Conservation (phyloP, 371 early-diverging fungal genomes). For the Rhizopus arrhizus region DNA sequence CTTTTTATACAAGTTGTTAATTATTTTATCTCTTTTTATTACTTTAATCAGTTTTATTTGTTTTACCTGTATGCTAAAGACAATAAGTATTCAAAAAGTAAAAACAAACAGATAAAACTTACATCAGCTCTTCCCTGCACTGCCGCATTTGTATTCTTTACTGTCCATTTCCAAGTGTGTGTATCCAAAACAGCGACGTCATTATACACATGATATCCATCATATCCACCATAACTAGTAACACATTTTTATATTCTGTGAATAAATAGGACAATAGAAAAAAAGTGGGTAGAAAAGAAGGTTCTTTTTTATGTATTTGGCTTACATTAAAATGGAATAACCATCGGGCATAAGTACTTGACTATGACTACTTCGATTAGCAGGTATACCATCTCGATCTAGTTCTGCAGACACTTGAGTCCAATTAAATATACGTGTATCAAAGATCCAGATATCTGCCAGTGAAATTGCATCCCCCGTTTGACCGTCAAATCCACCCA, state of each 20-base stretch:
- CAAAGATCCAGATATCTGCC: constrained; percentile 43
- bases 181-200: constrained; percentile 51
- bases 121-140: constrained; percentile 54
- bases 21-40: not conserved
- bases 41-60: not conserved
- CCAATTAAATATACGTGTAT: constrained; percentile 31
- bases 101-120: constrained; percentile 23
- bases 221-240: constrained; percentile 51
- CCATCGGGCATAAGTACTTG: constrained; percentile 48
- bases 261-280: too few relatives aligned
- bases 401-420: constrained; percentile 32
- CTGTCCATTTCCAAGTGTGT: constrained; percentile 48
- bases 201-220: constrained; percentile 51
- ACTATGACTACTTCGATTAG: constrained; percentile 46
- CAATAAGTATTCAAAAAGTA: constrained; percentile 14
- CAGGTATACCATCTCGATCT: constrained; percentile 38
- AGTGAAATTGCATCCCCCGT: constrained; percentile 41
- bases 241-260: not conserved
- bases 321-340: constrained; percentile 45
- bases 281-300: not conserved
- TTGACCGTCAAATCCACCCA: constrained; percentile 47
- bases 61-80: constrained; percentile 52
- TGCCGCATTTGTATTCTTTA: constrained; percentile 50
- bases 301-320: not conserved
- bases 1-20: constrained; percentile 18